phyloP scores from a whole-genome alignment of 2,329 filamentous ascomycete species.

The Neopestalotiopsis clavispora region DNA sequence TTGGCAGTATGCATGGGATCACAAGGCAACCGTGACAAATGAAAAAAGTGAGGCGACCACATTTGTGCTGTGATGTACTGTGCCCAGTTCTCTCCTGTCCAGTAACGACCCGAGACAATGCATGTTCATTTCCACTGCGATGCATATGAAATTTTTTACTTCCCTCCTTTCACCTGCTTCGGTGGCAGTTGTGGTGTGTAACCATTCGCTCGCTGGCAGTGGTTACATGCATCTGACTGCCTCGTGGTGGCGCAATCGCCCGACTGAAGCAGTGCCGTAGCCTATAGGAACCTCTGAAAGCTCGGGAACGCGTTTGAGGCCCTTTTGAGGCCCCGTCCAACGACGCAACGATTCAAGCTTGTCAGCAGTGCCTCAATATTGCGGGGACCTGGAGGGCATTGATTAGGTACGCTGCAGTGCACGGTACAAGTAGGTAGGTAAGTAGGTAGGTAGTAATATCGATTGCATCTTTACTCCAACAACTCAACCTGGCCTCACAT shows the following conservation, averaged over 20 bases:
- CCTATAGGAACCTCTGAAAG: background rate
- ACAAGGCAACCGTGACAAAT: background rate
- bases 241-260: constrained; percentile 1
- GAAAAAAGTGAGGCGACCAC: background rate
- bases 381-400: background rate
- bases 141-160: background rate
- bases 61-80: background rate
- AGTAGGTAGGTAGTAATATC: too few relatives aligned
- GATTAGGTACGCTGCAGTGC: too few relatives aligned
- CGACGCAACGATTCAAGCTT: background rate
- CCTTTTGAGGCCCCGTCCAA: background rate
- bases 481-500: too few relatives aligned
- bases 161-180: background rate
- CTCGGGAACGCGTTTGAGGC: background rate
- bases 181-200: background rate
- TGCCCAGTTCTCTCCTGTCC: background rate
- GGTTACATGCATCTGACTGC: background rate
- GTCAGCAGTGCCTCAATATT: background rate
- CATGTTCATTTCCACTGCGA: background rate
- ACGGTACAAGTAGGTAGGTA: too few relatives aligned
- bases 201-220: background rate
- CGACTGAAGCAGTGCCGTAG: background rate
- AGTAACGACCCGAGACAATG: background rate
- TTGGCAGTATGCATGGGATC: background rate
- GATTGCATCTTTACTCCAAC: too few relatives aligned